Conservation (phyloP, 345 rosid genomes). For the Brassica juncea region DNA sequence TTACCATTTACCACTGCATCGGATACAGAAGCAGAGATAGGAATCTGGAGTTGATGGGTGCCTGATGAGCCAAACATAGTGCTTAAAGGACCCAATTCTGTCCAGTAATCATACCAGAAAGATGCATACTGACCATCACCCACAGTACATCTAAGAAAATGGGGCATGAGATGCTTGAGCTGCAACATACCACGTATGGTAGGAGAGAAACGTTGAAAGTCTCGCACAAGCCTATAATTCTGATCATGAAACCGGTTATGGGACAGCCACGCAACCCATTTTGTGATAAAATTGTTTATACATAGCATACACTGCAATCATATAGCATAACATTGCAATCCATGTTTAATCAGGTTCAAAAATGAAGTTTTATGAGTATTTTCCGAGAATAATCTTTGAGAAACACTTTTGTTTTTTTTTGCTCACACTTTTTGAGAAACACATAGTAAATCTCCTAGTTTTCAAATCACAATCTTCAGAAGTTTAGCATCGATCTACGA, state of each 20-base stretch:
- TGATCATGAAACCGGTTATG: too few species aligned
- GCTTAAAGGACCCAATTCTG: background rate
- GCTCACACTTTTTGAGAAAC: background rate
- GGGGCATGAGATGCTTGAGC: background rate
- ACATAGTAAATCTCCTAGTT: background rate
- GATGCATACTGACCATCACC: background rate
- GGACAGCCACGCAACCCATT: too few species aligned
- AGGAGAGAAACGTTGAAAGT: background rate
- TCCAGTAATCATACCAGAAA: background rate
- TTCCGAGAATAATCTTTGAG: background rate
- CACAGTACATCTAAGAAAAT: background rate
- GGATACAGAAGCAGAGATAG: too few species aligned
- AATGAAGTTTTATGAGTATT: background rate
- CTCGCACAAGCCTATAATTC: background rate
- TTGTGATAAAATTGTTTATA: background rate
- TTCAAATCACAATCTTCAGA: background rate
- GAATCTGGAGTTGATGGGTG: too few species aligned
- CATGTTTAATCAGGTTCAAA: background rate
- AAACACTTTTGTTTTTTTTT: background rate
- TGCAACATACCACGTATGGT: background rate
- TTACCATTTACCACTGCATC: too few species aligned
- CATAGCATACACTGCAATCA: background rate
- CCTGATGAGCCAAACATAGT: too few species aligned
- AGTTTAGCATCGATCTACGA: background rate
- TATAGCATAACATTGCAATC: background rate